Base-by-base conservation (phyloP, 139 green algal species). In the Volvox reticuliferus region DNA sequence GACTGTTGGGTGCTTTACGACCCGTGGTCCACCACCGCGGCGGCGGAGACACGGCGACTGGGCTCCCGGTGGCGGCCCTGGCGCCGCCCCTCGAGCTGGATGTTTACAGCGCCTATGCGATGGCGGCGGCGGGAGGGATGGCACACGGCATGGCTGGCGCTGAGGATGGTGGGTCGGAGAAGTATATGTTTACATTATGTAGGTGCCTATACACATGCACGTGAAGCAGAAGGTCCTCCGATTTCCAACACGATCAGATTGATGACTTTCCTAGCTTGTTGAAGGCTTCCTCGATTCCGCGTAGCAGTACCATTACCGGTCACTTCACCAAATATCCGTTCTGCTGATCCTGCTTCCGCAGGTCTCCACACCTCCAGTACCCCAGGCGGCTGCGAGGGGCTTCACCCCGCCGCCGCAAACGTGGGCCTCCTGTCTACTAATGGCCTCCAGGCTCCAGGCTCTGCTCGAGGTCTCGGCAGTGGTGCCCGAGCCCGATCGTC, bases 1-100 rank as follows among this genome's bases (percentile, higher is more conserved):
- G 37, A 24, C 62, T 91, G 63, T 65, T 89, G 87, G 80, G 85
- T 6, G 85, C 85, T 44, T 30, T 89, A 36, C 69, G 85, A 67
- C 85, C 85, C 28, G 44, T 89, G 13, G 17, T 89, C 21, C 85
- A 89, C 85, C 26, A 30, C 2, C 67, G 33, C 20, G 78, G 16
- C 36, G 37, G 76, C 33, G 76, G 16, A 32, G 73, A 37, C 30
- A 6, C n/a, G 1, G 1, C 33, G 76, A 36, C 16, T n/a, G 76
- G 17, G 2, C 33, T 55, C 37, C 79, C 36, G 12, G 83, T 79
- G 63, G 67, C 30, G 22, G 37, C 44, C 17, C 16, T 89, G 3
- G 69, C 85, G 44, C 69, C 85, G 37, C 85, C 85, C 13, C 69
- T 32, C 26, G 85, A 89, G 69, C 37, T 73, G 37, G 85, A 89